Base-by-base conservation (phyloP, 306 rosid genomes). In the Trifolium fragiferum region DNA sequence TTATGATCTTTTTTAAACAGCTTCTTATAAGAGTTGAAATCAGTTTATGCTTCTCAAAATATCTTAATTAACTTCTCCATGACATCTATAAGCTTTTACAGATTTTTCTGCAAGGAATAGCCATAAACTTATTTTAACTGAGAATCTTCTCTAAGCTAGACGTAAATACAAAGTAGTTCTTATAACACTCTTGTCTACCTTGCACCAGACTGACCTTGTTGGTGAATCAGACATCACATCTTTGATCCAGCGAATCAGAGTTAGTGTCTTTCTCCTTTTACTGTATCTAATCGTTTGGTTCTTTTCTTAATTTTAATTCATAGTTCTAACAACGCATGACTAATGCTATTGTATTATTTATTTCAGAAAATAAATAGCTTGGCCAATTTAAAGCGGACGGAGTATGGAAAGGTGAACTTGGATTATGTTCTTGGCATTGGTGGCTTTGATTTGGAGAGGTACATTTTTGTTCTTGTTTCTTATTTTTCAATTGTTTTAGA, bases 391-490 rank as follows among this genome's bases (percentile, higher is more conserved):
- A 91, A 90, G 88, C 84, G 83, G 83, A 94, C 99, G 47, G 87
- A 92, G 82, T 94, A 78, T 85, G 99, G 99, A 58, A 89, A 94
- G 81, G 97, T 94, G 68, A 86, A 90, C 83, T 83, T 94, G 89
- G 99, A 91, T 86, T 92, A 94, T 78, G 97, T 90, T 74, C 99
- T 94, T 83, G 99, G 99, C 50, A 85, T 94, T 41, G 99, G 99
- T 41, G 99, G 99, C 47, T 94, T 90, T 83, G 97, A 94, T 85
- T 80, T 94, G 89, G 97, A 94, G 86, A 94, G 99, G 99, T 94
- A 80, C 37, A 50, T 21, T 55, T 61, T 74, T 64, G 21, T n/a
- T 77, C 25, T 79, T 72, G 53, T 80, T 79, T 81, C 72, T 74
- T 54, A 10, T 58, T 54, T 53, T 64, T 10, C 16, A 44, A 27